Conservation (phyloP, 164 flowering plant genomes). For the Brasenia schreberi region DNA sequence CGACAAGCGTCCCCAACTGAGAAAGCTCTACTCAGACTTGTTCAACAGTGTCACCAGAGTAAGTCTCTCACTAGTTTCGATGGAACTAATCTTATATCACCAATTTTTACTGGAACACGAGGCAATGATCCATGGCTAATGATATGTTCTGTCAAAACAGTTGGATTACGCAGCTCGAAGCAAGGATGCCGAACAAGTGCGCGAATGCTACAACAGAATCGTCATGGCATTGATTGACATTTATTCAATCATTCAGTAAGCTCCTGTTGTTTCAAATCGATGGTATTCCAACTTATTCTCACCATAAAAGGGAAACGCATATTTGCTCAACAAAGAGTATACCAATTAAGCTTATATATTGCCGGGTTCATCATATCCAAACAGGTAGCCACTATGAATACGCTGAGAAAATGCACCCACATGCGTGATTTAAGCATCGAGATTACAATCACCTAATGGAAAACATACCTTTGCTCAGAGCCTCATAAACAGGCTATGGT, state of each 20-base stretch:
- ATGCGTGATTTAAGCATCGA: too few relatives aligned
- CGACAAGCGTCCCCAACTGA: slow-evolving; percentile 40
- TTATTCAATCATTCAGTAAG: background rate
- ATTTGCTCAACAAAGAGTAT: too few relatives aligned
- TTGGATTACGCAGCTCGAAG: slow-evolving; percentile 78
- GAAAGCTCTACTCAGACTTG: slow-evolving; percentile 49
- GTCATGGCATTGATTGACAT: slow-evolving; percentile 17
- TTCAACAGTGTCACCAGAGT: slow-evolving; percentile 47
- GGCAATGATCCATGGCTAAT: too few relatives aligned
- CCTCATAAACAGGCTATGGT: too few relatives aligned
- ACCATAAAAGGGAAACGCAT: too few relatives aligned
- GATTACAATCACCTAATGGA: too few relatives aligned
- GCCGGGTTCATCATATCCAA: too few relatives aligned
- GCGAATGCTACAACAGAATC: slow-evolving; percentile 36
- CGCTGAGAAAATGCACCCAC: too few relatives aligned
- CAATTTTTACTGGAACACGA: background rate
- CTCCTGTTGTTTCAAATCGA: background rate
- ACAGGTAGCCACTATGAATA: too few relatives aligned
- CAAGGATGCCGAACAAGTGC: slow-evolving; percentile 26
- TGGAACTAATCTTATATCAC: background rate
- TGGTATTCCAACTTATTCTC: too few relatives aligned
- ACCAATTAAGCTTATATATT: too few relatives aligned
- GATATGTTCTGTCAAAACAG: slow-evolving; percentile 14
- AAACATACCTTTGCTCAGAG: too few relatives aligned
- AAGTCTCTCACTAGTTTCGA: slow-evolving; percentile 2